A percentile compares a stretch with the other conserved stretches of the same genome.
Conservation (phyloP, 805 yeast genomes). For the Candida glaebosa region DNA sequence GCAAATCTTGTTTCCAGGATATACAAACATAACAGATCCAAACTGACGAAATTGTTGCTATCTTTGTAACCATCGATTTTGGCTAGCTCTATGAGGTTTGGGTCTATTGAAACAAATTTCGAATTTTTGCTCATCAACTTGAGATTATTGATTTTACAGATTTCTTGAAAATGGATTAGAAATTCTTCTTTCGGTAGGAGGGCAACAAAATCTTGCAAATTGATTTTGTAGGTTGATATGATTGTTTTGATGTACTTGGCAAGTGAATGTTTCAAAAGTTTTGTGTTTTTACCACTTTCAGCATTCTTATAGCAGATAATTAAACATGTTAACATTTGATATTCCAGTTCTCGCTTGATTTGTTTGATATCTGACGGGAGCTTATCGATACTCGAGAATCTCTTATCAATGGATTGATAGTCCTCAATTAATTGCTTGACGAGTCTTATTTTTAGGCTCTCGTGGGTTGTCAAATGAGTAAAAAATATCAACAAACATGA, state of each 20-base stretch:
- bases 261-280: constrained; percentile 3
- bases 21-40: constrained; percentile 20
- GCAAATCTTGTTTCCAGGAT: constrained; percentile 15
- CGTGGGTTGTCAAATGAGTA: constrained; percentile 4
- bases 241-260: constrained; percentile 7
- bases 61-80: constrained; percentile 9
- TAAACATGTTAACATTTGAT: constrained; percentile 1
- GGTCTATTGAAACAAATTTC: constrained; percentile 2
- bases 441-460: neutral
- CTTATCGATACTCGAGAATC: neutral
- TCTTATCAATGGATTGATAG: neutral
- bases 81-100: neutral
- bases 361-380: constrained; percentile 2
- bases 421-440: constrained; percentile 1
- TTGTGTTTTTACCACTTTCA: neutral
- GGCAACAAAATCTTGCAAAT: neutral
- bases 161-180: constrained; percentile 2
- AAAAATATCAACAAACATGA: constrained; percentile 14
- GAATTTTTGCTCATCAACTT: neutral
- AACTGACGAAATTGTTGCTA: constrained; percentile 18
- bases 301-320: neutral
- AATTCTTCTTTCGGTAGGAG: constrained; percentile 1
- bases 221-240: constrained; percentile 6
- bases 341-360: constrained; percentile 1
- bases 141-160: constrained; percentile 3